These are phyloP conservation scores for Sequoiadendron giganteum DNA, from an alignment of 75 land plant genomes.

Conservation along the genomic window DNA sequence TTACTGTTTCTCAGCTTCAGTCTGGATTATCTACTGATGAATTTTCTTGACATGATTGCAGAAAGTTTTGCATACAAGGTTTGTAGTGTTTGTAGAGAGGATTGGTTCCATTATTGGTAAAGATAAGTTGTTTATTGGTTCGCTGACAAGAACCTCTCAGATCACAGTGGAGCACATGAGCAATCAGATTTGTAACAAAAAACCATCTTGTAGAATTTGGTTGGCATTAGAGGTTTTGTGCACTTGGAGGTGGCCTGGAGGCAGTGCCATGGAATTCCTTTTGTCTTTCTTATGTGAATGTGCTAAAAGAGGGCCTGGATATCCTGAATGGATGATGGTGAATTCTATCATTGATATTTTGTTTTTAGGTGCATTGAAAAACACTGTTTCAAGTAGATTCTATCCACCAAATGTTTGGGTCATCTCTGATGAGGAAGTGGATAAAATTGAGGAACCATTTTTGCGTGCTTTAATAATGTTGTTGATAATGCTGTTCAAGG, in stretches of 20 bases:
- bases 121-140: conserved; percentile 42
- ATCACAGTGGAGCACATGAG: background rate
- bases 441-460: conserved; percentile 52
- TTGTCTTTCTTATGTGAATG: conserved; percentile 55
- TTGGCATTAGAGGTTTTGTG: conserved; percentile 86
- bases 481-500: conserved; percentile 33
- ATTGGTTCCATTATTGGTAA: conserved; percentile 62
- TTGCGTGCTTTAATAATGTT: conserved; percentile 67
- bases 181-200: background rate
- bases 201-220: conserved; percentile 53
- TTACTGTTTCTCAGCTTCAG: background rate
- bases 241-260: conserved; percentile 90
- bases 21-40: background rate
- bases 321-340: conserved; percentile 24
- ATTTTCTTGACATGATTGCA: conserved; percentile 25
- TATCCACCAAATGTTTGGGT: conserved; percentile 25
- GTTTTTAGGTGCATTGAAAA: conserved; percentile 47
- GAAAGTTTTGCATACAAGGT: conserved; percentile 34
- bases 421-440: conserved; percentile 29
- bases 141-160: conserved; percentile 1
- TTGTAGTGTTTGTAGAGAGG: conserved; percentile 56
- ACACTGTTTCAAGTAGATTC: conserved; percentile 17
- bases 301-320: conserved; percentile 24
- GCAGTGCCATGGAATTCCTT: conserved; percentile 55
- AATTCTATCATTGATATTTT: conserved; percentile 44